Evolutionary conservation across 768 basidiomycete genomes (phyloP).

Genomic region (Cystobasidium onofrii): DNA sequence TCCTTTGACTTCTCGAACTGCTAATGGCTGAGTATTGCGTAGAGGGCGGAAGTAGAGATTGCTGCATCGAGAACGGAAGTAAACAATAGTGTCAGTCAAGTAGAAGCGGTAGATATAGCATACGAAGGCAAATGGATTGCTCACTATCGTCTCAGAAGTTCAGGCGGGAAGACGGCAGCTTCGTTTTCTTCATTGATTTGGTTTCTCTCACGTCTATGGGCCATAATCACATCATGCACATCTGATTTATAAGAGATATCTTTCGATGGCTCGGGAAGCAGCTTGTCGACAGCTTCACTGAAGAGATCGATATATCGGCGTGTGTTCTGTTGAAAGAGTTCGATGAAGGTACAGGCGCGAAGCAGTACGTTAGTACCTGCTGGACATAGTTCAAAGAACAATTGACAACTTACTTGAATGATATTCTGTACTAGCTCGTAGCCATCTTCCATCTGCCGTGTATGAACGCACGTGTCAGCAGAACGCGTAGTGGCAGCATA

Average conservation of each 20-base stretch:
- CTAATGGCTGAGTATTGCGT: constrained; percentile 54
- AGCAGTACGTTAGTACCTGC: neutral
- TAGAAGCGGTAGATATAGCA: no score
- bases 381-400: no score
- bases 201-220: constrained; percentile 83
- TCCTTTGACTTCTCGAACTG: constrained; percentile 85
- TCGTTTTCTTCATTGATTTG: constrained; percentile 62
- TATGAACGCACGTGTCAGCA: neutral
- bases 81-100: no score
- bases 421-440: constrained; percentile 31
- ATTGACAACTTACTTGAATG: constrained; percentile 2
- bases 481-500: neutral
- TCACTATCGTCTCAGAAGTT: constrained; percentile 88
- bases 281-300: constrained; percentile 76
- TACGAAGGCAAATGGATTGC: constrained; percentile 42
- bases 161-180: constrained; percentile 77
- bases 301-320: constrained; percentile 77
- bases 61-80: no score
- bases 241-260: constrained; percentile 87
- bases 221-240: constrained; percentile 91
- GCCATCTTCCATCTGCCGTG: constrained; percentile 17
- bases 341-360: neutral
- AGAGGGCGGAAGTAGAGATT: constrained; percentile 90
- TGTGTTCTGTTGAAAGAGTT: constrained; percentile 19
- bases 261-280: constrained; percentile 78